phyloP scores from a whole-genome alignment of 148 eudicot genomes.

The Diospyros lotus region DNA sequence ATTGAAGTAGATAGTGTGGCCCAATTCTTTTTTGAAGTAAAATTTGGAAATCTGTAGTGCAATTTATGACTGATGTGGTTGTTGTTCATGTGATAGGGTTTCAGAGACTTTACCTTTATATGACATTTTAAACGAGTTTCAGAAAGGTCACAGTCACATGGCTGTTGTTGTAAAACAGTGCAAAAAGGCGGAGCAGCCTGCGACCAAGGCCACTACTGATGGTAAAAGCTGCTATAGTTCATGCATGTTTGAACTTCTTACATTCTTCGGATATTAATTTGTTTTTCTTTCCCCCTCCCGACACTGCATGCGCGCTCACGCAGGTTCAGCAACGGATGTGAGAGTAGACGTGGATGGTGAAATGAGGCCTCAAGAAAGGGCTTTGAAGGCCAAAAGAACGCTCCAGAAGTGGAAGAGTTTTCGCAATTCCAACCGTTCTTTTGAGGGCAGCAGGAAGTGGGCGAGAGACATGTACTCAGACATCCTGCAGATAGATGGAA shows the following conservation, averaged over 20 bases:
- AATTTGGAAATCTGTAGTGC: not conserved
- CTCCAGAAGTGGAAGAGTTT: constrained; percentile 80
- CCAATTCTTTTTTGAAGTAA: not conserved
- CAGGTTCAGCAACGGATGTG: constrained; percentile 52
- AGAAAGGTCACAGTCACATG: constrained; percentile 97
- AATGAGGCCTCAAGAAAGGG: constrained; percentile 37
- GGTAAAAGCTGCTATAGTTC: constrained; percentile 29
- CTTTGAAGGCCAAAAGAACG: constrained; percentile 39
- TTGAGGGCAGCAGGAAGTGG: constrained; percentile 64
- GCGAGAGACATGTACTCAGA: constrained; percentile 65
- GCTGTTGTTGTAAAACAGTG: constrained; percentile 76
- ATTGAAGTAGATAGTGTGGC: no score
- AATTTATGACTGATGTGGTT: not conserved
- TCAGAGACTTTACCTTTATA: constrained; percentile 75
- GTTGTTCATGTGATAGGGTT: constrained; percentile 44
- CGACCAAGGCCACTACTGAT: constrained; percentile 23
- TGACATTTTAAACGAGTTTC: constrained; percentile 94
- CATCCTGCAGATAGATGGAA: constrained; percentile 61
- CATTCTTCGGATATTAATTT: not conserved
- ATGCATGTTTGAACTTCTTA: not conserved
- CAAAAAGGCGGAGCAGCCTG: constrained; percentile 29
- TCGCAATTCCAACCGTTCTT: constrained; percentile 56
- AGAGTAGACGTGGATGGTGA: constrained; percentile 55
- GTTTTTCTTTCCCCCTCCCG: not conserved
- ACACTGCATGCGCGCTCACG: not conserved